Percentiles rank a stretch among this genome's conserved stretches.
Evolutionary conservation across 2,329 filamentous ascomycete species (phyloP).

Genomic region (Sclerotinia trifoliorum): DNA sequence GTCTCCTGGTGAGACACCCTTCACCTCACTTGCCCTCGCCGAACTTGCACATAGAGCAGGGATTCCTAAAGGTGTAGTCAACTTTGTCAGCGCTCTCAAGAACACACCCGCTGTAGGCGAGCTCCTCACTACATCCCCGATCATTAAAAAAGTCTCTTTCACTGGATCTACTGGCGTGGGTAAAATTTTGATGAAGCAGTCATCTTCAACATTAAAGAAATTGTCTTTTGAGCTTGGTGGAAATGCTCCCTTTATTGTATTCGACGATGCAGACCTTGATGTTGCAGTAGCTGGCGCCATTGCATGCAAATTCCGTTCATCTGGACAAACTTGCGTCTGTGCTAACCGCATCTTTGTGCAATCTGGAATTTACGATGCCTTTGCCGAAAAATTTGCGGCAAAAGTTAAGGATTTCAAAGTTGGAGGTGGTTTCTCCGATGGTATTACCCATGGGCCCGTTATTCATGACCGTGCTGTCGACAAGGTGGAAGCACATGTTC

Average conservation of each 20-base stretch:
- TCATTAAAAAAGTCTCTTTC: constrained; percentile 87
- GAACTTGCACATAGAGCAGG: constrained; percentile 85
- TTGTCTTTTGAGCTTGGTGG: constrained; percentile 87
- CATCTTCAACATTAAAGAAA: constrained; percentile 76
- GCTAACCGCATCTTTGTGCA: constrained; percentile 84
- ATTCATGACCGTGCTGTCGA: constrained; percentile 79
- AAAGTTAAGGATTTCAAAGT: constrained; percentile 74
- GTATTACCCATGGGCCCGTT: constrained; percentile 74
- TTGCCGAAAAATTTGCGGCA: constrained; percentile 65
- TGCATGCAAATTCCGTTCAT: constrained; percentile 86
- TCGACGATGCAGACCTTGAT: constrained; percentile 91
- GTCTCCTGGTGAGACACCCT: constrained; percentile 87
- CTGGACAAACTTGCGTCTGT: constrained; percentile 93
- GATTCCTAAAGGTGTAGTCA: constrained; percentile 86
- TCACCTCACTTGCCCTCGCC: constrained; percentile 82
- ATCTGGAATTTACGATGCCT: constrained; percentile 72
- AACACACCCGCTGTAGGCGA: constrained; percentile 81
- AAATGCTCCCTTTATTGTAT: constrained; percentile 95
- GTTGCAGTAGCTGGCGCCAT: constrained; percentile 79
- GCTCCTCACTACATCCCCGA: constrained; percentile 71
- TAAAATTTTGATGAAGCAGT: constrained; percentile 84
- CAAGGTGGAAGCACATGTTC: constrained; percentile 78
- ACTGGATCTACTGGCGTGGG: constrained; percentile 74
- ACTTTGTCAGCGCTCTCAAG: constrained; percentile 75
- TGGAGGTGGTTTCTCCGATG: constrained; percentile 68